Evolutionary conservation across 441 rosid genomes (phyloP), one percentile per base, ranked within the genome.

Genomic region (Syzygium malaccense): DNA sequence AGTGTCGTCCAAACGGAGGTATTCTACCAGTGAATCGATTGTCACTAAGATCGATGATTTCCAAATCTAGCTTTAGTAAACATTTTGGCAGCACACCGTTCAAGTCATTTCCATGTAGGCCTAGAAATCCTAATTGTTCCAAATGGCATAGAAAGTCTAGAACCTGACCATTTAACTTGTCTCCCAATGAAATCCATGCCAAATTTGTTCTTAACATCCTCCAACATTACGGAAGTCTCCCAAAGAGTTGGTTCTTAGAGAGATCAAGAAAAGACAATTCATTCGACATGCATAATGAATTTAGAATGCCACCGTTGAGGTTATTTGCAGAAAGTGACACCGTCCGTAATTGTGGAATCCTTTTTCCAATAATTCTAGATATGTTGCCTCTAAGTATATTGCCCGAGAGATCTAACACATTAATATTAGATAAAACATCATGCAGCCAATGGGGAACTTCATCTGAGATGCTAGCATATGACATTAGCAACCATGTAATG

Each of bases 341-440:
- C 5, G 0, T 14, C 0, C 2, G 1, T 3, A 68, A 33, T 68
- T 4, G 48, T 33, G 48, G 79, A 1, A 33, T 68, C 15, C 1
- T 4, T 68, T 68, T 32, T 41, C 79, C 79, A 1, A 68, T 33
- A 19, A 68, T 68, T 33, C 1, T 4, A 14, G 48, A 68, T 32
- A 33, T 33, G 1, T 68, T 33, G 37, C 79, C 79, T 68, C 0
- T 68, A 0, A 33, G 79, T 48, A 33, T 68, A 19, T 68, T 68
- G 1, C 48, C 2, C 3, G 79, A 68, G 79, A 68, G 79, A 68
- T 68, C 0, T 12, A 68, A 68, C 13, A 3, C 12, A 9, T 33
- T 26, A 19, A 68, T 33, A 7, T 68, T 0, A 15, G 14, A 68
- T 33, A 68, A 19, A 68, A 68, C 1, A 0, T 2, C 26, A 19